Evolutionary conservation across 495 filamentous ascomycete species (phyloP).

Genomic region (Symbiotaphrina buchneri): DNA sequence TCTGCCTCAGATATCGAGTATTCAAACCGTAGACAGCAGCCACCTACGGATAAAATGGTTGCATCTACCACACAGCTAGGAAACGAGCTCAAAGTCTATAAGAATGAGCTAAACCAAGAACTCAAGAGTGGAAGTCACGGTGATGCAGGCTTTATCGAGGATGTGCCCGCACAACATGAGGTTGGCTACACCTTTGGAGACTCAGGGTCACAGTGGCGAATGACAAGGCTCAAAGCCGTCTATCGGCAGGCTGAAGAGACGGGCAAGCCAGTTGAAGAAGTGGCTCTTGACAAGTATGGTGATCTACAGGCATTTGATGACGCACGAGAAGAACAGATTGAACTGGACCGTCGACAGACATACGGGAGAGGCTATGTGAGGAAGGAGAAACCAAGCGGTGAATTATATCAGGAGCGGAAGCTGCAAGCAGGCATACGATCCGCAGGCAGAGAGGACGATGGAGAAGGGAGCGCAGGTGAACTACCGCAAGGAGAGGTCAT

Average conservation of each 20-base stretch:
- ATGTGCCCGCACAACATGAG: slow-evolving; percentile 31
- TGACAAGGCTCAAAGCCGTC: slow-evolving; percentile 78
- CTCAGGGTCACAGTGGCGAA: slow-evolving; percentile 74
- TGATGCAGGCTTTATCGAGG: slow-evolving; percentile 21
- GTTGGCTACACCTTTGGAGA: slow-evolving; percentile 82
- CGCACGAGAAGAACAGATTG: slow-evolving; percentile 83
- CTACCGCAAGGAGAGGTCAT: slow-evolving; percentile 22
- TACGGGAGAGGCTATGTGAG: slow-evolving; percentile 77
- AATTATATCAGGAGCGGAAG: slow-evolving; percentile 60
- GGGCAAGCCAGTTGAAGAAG: slow-evolving; percentile 46
- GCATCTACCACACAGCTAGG: slow-evolving; percentile 31
- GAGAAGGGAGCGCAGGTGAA: slow-evolving; percentile 11
- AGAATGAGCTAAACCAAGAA: slow-evolving; percentile 59
- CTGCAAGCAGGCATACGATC: slow-evolving; percentile 19
- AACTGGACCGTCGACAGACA: slow-evolving; percentile 60
- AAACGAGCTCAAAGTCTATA: slow-evolving; percentile 55
- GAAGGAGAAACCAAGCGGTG: slow-evolving; percentile 74
- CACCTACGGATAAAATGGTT: slow-evolving; percentile 20
- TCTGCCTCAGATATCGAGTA: slow-evolving; percentile 68
- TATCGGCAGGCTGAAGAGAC: slow-evolving; percentile 61
- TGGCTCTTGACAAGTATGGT: slow-evolving; percentile 66
- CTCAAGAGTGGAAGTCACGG: slow-evolving; percentile 34
- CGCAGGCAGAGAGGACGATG: slow-evolving; percentile 8
- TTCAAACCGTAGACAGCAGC: slow-evolving; percentile 39
- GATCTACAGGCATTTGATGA: slow-evolving; percentile 74